Conservation (phyloP, 306 rosid species). For the Amphicarpaea edgeworthii region DNA sequence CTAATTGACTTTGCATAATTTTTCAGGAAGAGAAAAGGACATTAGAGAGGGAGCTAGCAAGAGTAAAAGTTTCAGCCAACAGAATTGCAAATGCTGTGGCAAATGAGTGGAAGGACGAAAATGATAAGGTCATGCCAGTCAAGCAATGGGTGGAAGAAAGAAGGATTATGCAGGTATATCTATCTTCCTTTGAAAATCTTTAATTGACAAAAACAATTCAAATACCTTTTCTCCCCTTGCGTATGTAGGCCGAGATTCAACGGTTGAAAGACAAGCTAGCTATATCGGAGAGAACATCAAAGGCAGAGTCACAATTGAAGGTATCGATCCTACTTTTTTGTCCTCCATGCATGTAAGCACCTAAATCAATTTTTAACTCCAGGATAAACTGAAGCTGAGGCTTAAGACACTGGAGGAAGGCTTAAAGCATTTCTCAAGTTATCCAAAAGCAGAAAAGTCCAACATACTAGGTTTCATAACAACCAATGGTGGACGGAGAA, state of each 20-base stretch:
- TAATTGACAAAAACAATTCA: slow-evolving; percentile 11
- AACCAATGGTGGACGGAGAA: slow-evolving; percentile 61
- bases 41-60: slow-evolving; percentile 86
- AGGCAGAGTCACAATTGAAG: slow-evolving; percentile 90
- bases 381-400: slow-evolving; percentile 91
- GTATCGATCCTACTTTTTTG: slow-evolving; percentile 47
- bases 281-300: slow-evolving; percentile 79
- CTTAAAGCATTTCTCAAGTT: slow-evolving; percentile 63
- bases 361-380: slow-evolving; percentile 15
- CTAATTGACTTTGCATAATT: slow-evolving; percentile 32
- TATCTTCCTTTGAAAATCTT: slow-evolving; percentile 23
- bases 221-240: slow-evolving; percentile 13
- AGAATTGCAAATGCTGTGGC: slow-evolving; percentile 85
- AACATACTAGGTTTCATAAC: slow-evolving; percentile 76
- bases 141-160: slow-evolving; percentile 96
- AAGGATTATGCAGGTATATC: slow-evolving; percentile 76
- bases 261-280: slow-evolving; percentile 77
- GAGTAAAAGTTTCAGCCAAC: slow-evolving; percentile 79
- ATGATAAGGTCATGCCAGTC: slow-evolving; percentile 87
- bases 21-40: slow-evolving; percentile 84
- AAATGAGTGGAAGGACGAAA: slow-evolving; percentile 97
- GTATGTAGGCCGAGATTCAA: slow-evolving; percentile 81
- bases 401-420: slow-evolving; percentile 86
- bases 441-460: slow-evolving; percentile 68
- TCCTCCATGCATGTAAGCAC: slow-evolving; percentile 17